Evolutionary conservation across 352 stramenopile species (phyloP), one percentile per base, ranked within the genome.

Genomic region (Thalassiosira pacifica): DNA sequence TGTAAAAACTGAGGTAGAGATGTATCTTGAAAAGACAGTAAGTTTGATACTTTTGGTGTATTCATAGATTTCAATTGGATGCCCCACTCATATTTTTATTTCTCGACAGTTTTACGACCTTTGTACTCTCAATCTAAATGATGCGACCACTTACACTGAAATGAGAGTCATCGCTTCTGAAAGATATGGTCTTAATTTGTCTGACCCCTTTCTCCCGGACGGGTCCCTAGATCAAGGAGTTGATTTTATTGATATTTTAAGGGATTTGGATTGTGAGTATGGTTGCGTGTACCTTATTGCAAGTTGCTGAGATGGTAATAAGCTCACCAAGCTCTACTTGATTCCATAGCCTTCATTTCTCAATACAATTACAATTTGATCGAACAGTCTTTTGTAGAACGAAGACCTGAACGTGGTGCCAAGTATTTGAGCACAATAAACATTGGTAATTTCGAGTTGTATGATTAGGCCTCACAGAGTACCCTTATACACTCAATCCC

Each of bases 181-280:
- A 88, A 98, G 97, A 86, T 98, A 97, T 75, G 95, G 96, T 22
- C 86, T 99, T 24, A 93, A 94, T 52, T 83, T 99, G 11, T 89
- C 93, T 16, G 97, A 98, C 78, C 97, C 97, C 69, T 94, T 96
- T 77, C 88, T 99, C 68, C 97, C 97, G 0, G 98, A 98, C 96
- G 97, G 96, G 2, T 97, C 91, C 27, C 86, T 98, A 8, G 96
- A 98, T 78, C 69, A 87, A 64, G 96, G 96, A 9, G 81, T 98
- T 34, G 96, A 99, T 85, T 96, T 98, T 59, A 86, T 99, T 24
- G 96, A 98, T 86, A 98, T 98, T 84, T 98, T 99, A 96, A 95
- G 96, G 64, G 98, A 98, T 85, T 98, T 98, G 81, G 92, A 98
- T 88, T 96, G 82, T 88, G 65, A 88, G 76, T 82, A 59, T 70